Percentiles rank a stretch among this genome's conserved stretches.
Evolutionary conservation across 257 asterid species (phyloP).

Genomic region (Phtheirospermum japonicum): DNA sequence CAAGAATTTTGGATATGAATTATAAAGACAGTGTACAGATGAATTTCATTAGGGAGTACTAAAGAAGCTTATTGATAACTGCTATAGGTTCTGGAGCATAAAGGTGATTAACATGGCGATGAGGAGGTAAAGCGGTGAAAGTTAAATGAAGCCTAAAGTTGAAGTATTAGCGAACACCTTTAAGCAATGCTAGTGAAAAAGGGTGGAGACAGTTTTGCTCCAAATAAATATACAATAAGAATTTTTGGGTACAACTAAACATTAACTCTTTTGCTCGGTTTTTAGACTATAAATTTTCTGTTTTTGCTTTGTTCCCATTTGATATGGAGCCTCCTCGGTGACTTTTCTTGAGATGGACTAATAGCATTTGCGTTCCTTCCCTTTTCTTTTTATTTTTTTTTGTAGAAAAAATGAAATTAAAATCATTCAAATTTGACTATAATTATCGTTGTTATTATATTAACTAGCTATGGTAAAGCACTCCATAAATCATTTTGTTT

Average conservation of each 20-base stretch:
- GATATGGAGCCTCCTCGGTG: constrained; percentile 1
- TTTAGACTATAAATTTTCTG: background rate
- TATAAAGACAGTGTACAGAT: background rate
- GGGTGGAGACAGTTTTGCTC: constrained; percentile 3
- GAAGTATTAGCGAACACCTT: constrained; percentile 7
- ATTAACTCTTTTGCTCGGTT: background rate
- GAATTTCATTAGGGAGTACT: background rate
- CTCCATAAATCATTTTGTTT: too few species aligned
- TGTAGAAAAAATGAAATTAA: background rate
- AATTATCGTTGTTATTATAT: too few species aligned
- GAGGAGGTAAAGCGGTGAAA: too few species aligned
- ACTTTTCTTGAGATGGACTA: background rate
- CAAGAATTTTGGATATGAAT: constrained; percentile 1
- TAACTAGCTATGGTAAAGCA: too few species aligned
- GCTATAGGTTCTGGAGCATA: background rate
- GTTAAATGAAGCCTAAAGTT: too few species aligned
- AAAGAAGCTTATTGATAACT: background rate
- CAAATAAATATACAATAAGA: background rate
- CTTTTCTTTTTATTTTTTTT: too few species aligned
- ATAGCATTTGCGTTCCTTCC: background rate
- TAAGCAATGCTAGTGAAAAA: background rate
- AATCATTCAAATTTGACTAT: too few species aligned
- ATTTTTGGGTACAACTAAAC: constrained; percentile 2
- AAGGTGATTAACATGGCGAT: constrained; percentile 1
- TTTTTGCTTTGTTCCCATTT: background rate